phyloP scores from a whole-genome alignment of 2,329 filamentous ascomycete species.

The Talaromyces sp. region DNA sequence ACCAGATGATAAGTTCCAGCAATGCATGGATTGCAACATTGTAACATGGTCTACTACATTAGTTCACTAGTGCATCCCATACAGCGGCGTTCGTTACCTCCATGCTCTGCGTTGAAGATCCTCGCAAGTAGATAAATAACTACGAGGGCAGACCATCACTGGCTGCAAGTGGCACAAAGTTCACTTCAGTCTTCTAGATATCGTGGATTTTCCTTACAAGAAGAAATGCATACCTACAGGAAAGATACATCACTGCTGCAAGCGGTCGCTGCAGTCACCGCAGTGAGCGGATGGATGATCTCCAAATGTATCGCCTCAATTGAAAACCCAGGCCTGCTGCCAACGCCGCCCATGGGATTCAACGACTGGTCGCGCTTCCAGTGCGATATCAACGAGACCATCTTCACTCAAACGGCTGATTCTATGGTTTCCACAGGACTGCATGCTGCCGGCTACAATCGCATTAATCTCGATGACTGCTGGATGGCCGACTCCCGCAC shows the following conservation, averaged over 20 bases:
- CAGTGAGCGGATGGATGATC: constrained; percentile 13
- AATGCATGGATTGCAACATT: constrained; percentile 1
- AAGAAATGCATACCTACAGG: not conserved
- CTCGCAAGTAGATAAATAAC: not conserved
- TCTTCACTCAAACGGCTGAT: constrained; percentile 49
- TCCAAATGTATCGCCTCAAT: constrained; percentile 21
- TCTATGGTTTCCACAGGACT: constrained; percentile 45
- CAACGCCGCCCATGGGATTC: constrained; percentile 51
- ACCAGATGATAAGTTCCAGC: not conserved
- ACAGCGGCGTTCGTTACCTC: not conserved
- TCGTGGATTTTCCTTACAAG: not conserved
- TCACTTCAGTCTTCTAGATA: not conserved
- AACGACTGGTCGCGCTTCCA: constrained; percentile 52
- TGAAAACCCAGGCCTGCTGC: constrained; percentile 26
- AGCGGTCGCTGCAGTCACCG: constrained; percentile 1
- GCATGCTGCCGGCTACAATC: constrained; percentile 36
- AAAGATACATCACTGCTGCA: constrained; percentile 1
- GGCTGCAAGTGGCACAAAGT: not conserved
- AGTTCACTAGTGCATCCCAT: not conserved
- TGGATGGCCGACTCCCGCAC: constrained; percentile 41
- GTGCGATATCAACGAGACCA: constrained; percentile 49
- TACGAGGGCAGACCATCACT: not conserved
- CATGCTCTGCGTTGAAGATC: not conserved
- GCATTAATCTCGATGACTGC: constrained; percentile 48
- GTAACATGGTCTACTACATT: constrained; percentile 2